Evolutionary conservation across 2,329 filamentous ascomycete species (phyloP).

Genomic region (Sporothrix brunneoviolacea): DNA sequence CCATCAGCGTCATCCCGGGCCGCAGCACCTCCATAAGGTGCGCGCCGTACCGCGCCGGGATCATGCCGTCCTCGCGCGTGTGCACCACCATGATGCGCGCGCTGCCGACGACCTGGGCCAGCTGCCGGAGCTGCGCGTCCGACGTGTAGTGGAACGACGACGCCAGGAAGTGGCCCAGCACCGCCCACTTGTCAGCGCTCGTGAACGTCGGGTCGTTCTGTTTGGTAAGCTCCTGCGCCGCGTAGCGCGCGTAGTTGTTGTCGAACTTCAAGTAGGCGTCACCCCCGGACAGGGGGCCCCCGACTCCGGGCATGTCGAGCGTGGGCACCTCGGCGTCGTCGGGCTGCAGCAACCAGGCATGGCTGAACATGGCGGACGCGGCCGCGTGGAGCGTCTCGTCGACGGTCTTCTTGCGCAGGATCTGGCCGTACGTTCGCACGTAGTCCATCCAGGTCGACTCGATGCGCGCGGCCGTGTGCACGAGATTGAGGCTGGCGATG

Average conservation of each 20-base stretch:
- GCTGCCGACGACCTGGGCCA: slow-evolving; percentile 63
- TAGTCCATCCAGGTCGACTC: slow-evolving; percentile 59
- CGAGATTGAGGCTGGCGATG: slow-evolving; percentile 48
- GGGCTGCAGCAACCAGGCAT: slow-evolving; percentile 53
- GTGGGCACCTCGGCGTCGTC: slow-evolving; percentile 47
- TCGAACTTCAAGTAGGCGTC: slow-evolving; percentile 41
- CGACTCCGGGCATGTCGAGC: slow-evolving; percentile 7
- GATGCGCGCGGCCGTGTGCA: slow-evolving; percentile 54
- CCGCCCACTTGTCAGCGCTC: slow-evolving; percentile 44
- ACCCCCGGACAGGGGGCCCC: no score
- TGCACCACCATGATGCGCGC: slow-evolving; percentile 71
- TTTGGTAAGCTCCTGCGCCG: slow-evolving; percentile 70
- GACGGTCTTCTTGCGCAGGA: slow-evolving; percentile 62
- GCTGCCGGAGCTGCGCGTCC: slow-evolving; percentile 52
- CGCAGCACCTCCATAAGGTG: slow-evolving; percentile 57
- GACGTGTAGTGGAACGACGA: slow-evolving; percentile 74
- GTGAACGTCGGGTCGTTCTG: slow-evolving; percentile 57
- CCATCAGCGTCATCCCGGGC: slow-evolving; percentile 54
- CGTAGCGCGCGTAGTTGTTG: slow-evolving; percentile 74
- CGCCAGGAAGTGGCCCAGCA: slow-evolving; percentile 69
- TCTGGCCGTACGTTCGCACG: slow-evolving; percentile 45
- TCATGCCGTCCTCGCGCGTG: slow-evolving; percentile 67
- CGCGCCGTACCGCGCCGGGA: slow-evolving; percentile 61
- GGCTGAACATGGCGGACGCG: slow-evolving; percentile 59
- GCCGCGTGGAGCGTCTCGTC: slow-evolving; percentile 60